Evolutionary conservation across 139 green algal species (phyloP).

Genomic region (Dunaliella sp.): DNA sequence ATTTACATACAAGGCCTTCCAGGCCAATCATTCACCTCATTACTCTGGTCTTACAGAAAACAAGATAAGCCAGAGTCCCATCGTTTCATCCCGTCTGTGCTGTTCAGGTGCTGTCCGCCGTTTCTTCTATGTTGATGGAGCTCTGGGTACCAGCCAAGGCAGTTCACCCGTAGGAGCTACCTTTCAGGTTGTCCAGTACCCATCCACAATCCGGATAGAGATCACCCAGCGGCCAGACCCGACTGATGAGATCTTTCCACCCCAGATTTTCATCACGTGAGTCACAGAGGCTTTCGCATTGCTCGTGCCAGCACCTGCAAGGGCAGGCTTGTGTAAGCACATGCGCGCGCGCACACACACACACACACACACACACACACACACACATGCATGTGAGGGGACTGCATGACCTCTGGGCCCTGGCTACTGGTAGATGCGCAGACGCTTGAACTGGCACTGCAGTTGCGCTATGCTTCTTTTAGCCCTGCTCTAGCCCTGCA

Average conservation of each 20-base stretch:
- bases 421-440: too few relatives aligned
- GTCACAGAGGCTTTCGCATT: too few relatives aligned
- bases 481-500: too few relatives aligned
- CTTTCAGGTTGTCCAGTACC: constrained; percentile 34
- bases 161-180: background rate
- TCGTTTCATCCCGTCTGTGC: background rate
- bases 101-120: constrained; percentile 44
- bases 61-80: background rate
- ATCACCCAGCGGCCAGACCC: constrained; percentile 29
- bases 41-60: too few relatives aligned
- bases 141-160: constrained; percentile 24
- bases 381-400: too few relatives aligned
- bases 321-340: too few relatives aligned
- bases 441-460: too few relatives aligned
- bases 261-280: constrained; percentile 47
- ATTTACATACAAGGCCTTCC: background rate
- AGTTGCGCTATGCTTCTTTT: too few relatives aligned
- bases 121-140: constrained; percentile 52
- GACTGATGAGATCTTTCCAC: constrained; percentile 42
- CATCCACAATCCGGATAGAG: constrained; percentile 17
- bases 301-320: too few relatives aligned
- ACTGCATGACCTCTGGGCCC: too few relatives aligned
- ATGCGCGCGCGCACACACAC: too few relatives aligned
- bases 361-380: too few relatives aligned
- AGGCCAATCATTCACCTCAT: background rate